Percentiles rank a stretch among this genome's conserved stretches.
These are phyloP conservation scores for Camelina neglecta DNA, from an alignment of 345 rosid genomes.

Conservation along the genomic window DNA sequence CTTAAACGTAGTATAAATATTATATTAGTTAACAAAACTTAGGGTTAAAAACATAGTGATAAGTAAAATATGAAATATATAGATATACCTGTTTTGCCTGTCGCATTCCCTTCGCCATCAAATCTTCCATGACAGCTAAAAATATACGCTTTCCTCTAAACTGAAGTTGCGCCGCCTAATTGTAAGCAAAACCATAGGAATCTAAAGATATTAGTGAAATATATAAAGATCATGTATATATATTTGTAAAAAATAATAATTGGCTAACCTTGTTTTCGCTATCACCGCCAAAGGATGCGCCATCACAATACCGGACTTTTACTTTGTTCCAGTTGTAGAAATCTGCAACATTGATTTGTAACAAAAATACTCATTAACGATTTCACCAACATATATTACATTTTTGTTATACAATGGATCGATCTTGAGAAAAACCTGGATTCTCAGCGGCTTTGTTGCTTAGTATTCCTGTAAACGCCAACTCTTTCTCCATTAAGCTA, in stretches of 20 bases:
- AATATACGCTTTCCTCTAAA: slow-evolving; percentile 87
- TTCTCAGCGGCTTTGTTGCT: slow-evolving; percentile 72
- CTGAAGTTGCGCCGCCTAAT: slow-evolving; percentile 76
- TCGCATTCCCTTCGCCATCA: slow-evolving; percentile 72
- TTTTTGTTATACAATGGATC: not conserved
- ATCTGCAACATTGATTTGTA: slow-evolving; percentile 49
- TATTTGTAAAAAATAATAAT: not conserved
- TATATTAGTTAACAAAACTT: not conserved
- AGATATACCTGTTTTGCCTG: slow-evolving; percentile 63
- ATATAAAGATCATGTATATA: not conserved
- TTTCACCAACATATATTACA: not conserved
- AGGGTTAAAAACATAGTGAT: not conserved
- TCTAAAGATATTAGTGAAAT: not conserved
- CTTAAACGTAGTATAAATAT: slow-evolving; percentile 36
- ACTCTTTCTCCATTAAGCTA: slow-evolving; percentile 63
- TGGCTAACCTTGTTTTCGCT: slow-evolving; percentile 66
- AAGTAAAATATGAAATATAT: not conserved
- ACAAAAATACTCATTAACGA: not conserved
- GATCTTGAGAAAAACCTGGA: slow-evolving; percentile 58
- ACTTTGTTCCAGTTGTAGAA: slow-evolving; percentile 97
- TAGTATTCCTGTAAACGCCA: slow-evolving; percentile 69
- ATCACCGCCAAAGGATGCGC: slow-evolving; percentile 86
- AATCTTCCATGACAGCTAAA: slow-evolving; percentile 79
- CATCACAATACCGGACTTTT: slow-evolving; percentile 87
- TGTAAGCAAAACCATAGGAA: slow-evolving; percentile 1